Conservation (phyloP, 1,139 yeast species). For the Debaryomyces sp. region DNA sequence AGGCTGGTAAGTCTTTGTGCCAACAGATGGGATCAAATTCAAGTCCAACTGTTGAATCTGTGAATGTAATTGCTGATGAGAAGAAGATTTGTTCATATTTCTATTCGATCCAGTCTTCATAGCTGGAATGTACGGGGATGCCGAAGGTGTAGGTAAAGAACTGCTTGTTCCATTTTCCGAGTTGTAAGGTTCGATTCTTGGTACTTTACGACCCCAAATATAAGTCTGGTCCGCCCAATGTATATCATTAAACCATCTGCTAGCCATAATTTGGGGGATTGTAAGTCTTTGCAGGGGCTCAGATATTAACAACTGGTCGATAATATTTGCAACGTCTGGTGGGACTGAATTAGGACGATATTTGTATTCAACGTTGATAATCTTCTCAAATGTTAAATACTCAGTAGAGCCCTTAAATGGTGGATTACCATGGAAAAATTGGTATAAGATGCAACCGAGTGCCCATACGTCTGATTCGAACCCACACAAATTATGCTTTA, state of each 20-base stretch:
- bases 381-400: conserved; percentile 90
- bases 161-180: conserved; percentile 21
- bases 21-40: conserved; percentile 32
- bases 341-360: conserved; percentile 76
- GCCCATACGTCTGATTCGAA: conserved; percentile 96
- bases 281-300: conserved; percentile 39
- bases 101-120: conserved; percentile 43
- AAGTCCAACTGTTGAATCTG: conserved; percentile 44
- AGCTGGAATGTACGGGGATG: conserved; percentile 34
- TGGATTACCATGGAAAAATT: conserved; percentile 91
- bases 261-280: conserved; percentile 37
- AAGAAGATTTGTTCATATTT: conserved; percentile 40
- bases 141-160: conserved; percentile 19
- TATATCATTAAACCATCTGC: conserved; percentile 43
- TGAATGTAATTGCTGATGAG: conserved; percentile 46
- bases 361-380: conserved; percentile 78
- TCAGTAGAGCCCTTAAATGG: conserved; percentile 98
- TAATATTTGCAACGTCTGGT: conserved; percentile 58
- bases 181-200: conserved; percentile 56
- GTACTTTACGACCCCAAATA: conserved; percentile 51
- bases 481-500: conserved; percentile 82
- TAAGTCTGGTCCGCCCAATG: conserved; percentile 46
- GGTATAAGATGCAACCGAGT: conserved; percentile 88
- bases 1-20: conserved; percentile 34
- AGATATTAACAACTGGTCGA: conserved; percentile 65